These are phyloP conservation scores for Hygrocybe punicea DNA, from an alignment of 768 basidiomycete genomes.

Conservation along the genomic window DNA sequence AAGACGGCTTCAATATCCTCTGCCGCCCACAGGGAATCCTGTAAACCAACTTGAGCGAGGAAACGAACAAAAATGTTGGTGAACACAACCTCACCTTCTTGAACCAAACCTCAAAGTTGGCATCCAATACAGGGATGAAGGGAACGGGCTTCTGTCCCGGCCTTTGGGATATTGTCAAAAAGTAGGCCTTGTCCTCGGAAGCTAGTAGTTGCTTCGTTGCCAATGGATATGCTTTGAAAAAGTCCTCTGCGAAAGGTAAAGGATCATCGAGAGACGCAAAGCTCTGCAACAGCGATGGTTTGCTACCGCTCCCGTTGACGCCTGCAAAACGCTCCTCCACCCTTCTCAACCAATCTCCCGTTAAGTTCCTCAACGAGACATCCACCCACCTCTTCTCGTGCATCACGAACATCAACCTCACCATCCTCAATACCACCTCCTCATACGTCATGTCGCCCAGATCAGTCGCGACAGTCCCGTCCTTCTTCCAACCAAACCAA, in stretches of 20 bases:
- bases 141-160: slow-evolving; percentile 98
- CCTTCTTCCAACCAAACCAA: slow-evolving; percentile 97
- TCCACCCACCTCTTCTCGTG: slow-evolving; percentile 96
- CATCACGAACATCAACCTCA: slow-evolving; percentile 89
- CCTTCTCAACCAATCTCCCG: slow-evolving; percentile 95
- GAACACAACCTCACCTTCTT: slow-evolving; percentile 73
- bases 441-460: slow-evolving; percentile 98
- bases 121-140: slow-evolving; percentile 94
- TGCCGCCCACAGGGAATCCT: slow-evolving; percentile 97
- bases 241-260: slow-evolving; percentile 65
- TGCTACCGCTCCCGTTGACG: slow-evolving; percentile 69
- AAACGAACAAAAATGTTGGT: not conserved
- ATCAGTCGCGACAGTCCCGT: slow-evolving; percentile 77
- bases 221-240: slow-evolving; percentile 82
- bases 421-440: slow-evolving; percentile 87
- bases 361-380: slow-evolving; percentile 82
- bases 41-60: slow-evolving; percentile 12
- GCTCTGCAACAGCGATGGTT: slow-evolving; percentile 82
- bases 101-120: slow-evolving; percentile 97
- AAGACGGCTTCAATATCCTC: slow-evolving; percentile 99
- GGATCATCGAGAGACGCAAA: slow-evolving; percentile 84
- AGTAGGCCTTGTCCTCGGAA: slow-evolving; percentile 90
- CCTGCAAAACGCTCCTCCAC: slow-evolving; percentile 94
- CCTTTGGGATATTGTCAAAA: slow-evolving; percentile 92
- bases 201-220: slow-evolving; percentile 85